phyloP scores from a whole-genome alignment of 1,284 basidiomycete genomes.

The Moniliophthora roreri region DNA sequence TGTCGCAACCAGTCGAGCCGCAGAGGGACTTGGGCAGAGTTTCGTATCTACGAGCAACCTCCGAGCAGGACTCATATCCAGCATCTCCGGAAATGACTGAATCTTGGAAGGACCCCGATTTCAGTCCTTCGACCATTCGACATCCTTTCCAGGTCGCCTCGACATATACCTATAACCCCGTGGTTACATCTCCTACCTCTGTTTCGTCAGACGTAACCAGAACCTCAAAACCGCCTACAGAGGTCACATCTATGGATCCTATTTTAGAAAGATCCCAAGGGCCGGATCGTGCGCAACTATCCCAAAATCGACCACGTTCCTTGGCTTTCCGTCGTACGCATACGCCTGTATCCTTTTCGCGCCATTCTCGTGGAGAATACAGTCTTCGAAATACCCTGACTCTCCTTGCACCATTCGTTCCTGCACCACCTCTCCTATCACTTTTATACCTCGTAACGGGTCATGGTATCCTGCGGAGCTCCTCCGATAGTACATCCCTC shows the following conservation, averaged over 20 bases:
- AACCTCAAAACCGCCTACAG: neutral
- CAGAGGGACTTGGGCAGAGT: too few species aligned
- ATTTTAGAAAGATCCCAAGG: neutral
- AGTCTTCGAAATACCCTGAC: neutral
- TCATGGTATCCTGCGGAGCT: conserved; percentile 27
- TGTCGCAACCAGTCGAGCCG: too few species aligned
- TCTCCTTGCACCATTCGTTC: conserved; percentile 29
- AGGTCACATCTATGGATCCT: neutral
- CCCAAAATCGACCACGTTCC: neutral
- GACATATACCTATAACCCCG: neutral
- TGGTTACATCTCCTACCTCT: neutral
- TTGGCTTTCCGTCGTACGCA: neutral
- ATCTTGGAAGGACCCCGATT: neutral
- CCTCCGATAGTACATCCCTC: neutral
- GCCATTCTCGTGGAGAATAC: neutral
- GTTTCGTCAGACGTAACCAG: neutral
- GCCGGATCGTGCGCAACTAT: neutral
- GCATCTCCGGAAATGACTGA: neutral
- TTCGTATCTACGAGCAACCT: too few species aligned
- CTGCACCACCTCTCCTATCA: conserved; percentile 30
- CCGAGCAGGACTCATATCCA: too few species aligned
- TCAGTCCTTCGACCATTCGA: conserved; percentile 3
- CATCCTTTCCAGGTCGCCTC: conserved; percentile 8
- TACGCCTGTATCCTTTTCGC: neutral
- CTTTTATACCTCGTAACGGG: conserved; percentile 28